Evolutionary conservation across 2,329 filamentous ascomycete genomes (phyloP).

Genomic region (Lasiodiplodia citricola): DNA sequence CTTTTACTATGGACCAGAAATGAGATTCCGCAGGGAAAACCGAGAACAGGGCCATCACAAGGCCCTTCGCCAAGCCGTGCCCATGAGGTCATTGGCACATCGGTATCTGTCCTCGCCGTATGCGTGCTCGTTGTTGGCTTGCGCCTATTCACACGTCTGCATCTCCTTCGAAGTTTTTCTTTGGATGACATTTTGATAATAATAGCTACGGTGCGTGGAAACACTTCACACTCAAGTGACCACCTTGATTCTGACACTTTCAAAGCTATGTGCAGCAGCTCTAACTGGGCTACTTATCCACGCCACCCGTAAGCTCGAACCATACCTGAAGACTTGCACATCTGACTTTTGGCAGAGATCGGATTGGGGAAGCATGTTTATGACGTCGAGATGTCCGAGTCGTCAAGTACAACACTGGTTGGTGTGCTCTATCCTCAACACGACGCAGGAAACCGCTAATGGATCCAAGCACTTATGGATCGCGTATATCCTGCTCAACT

Average conservation of each 20-base stretch:
- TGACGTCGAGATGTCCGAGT: neutral
- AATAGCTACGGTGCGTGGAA: neutral
- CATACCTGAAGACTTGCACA: neutral
- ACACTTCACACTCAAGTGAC: neutral
- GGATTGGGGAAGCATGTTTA: neutral
- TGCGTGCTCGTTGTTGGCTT: neutral
- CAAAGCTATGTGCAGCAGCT: neutral
- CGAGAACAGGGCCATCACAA: neutral
- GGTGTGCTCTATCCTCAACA: neutral
- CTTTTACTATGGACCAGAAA: neutral
- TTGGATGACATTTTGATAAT: neutral
- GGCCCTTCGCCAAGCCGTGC: neutral
- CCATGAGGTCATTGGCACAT: neutral
- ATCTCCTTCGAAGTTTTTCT: neutral
- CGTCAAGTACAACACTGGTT: neutral
- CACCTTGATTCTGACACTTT: neutral
- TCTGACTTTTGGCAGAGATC: neutral
- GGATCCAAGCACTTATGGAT: neutral
- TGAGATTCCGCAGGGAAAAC: neutral
- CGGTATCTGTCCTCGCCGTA: neutral
- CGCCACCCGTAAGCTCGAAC: neutral
- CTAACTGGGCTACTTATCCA: neutral
- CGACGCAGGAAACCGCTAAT: neutral
- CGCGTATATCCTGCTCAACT: slow-evolving; percentile 50
- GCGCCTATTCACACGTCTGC: neutral